Conservation (phyloP, 1,284 basidiomycete species). For the Ustilago tritici region DNA sequence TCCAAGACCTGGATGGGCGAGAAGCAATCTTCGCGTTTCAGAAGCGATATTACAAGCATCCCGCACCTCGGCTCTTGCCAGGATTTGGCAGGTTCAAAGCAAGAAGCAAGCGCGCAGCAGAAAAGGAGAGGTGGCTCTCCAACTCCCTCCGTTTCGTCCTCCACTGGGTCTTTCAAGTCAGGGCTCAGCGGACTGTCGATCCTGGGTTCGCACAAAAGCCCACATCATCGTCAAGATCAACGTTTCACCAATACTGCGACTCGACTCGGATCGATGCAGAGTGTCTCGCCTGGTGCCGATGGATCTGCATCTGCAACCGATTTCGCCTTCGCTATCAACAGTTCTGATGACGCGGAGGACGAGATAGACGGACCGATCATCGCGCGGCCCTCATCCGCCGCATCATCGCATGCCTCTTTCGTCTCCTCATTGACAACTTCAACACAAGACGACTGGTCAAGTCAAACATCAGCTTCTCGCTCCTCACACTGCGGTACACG, state of each 20-base stretch:
- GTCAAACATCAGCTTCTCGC: constrained; percentile 20
- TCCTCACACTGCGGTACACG: constrained; percentile 24
- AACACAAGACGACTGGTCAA: constrained; percentile 29
- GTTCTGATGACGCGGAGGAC: not conserved
- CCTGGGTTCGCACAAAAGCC: constrained; percentile 24
- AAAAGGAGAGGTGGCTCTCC: constrained; percentile 20
- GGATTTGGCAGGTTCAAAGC: constrained; percentile 5
- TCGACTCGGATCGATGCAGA: constrained; percentile 3
- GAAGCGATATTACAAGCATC: constrained; percentile 7
- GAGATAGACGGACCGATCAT: constrained; percentile 36
- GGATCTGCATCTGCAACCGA: not conserved
- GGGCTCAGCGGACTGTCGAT: constrained; percentile 29
- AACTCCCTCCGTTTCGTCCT: constrained; percentile 26
- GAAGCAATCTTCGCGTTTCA: constrained; percentile 27
- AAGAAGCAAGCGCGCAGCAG: not conserved
- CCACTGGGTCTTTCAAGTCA: constrained; percentile 33
- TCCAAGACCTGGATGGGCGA: constrained; percentile 52
- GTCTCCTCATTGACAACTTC: constrained; percentile 29
- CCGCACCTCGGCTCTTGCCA: constrained; percentile 16
- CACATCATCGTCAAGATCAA: constrained; percentile 19
- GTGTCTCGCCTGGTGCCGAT: constrained; percentile 17
- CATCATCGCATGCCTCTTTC: constrained; percentile 32
- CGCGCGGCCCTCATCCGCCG: constrained; percentile 37
- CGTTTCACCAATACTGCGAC: constrained; percentile 10
- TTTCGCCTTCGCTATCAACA: not conserved